Evolutionary conservation across 305 asterid species (phyloP), one percentile per base, ranked within the genome.

Genomic region (Striga hermonthica): DNA sequence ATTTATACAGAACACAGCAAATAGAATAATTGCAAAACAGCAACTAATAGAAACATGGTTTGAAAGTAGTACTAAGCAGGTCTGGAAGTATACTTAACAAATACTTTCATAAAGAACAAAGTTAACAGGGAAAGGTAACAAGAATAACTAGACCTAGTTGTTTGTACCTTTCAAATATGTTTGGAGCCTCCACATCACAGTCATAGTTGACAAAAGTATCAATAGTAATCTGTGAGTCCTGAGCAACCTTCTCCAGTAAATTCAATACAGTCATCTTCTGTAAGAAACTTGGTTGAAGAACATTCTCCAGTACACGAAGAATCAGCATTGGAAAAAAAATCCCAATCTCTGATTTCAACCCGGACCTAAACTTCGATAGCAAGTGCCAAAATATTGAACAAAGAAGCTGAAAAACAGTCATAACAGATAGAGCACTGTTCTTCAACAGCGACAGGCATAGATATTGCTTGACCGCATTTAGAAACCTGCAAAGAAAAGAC

Each of bases 161-260:
- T 62, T 70, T 12, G 53, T 84, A 89, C 99, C 99, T 88, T 76
- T 93, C 99, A 78, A 86, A 93, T 62, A 90, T 84, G 82, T 93
- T 93, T 38, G 99, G 97, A 75, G 99, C 90, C 72, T 93, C 97
- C 76, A 93, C 88, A 77, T 93, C 99, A 76, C 99, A 90, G 70
- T 93, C 97, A 72, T 93, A 93, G 82, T 93, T 93, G 79, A 93
- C 95, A 82, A 90, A 93, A 64, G 81, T 76, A 77, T 93, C 99
- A 57, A 93, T 72, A 60, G 88, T 76, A 73, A 93, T 75, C 82
- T 83, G 96, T 22, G 99, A 71, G 78, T 93, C 99, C 75, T 83
- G 85, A 61, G 92, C 86, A 64, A 86, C 76, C 75, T 79, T 86
- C 78, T 88, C 96, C 79, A 93, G 80, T 79, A 90, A 72, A 77